Conservation (phyloP, 1,284 basidiomycete genomes). For the Ceratobasidium sp. region DNA sequence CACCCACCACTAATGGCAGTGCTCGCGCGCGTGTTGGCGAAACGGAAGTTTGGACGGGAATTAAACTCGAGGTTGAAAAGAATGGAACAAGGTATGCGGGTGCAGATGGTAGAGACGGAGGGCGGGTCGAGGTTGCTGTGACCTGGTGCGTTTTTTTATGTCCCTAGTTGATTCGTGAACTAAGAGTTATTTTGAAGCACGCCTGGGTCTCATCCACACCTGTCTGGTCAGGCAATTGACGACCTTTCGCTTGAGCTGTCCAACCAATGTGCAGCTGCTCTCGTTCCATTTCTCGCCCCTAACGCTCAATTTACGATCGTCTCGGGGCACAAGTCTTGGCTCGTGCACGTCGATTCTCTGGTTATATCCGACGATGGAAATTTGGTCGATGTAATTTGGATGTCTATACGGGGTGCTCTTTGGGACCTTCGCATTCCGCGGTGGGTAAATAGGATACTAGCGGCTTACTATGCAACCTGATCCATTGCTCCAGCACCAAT, state of each 20-base stretch:
- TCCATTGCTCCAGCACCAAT: conserved; percentile 16
- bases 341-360: conserved; percentile 72
- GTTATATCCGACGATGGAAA: conserved; percentile 79
- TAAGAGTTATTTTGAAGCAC: conserved; percentile 62
- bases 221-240: conserved; percentile 69
- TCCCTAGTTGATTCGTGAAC: neutral
- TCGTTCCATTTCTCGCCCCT: conserved; percentile 39
- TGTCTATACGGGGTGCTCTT: conserved; percentile 77
- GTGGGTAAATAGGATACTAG: conserved; percentile 72
- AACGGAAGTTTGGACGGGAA: conserved; percentile 74
- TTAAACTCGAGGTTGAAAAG: conserved; percentile 77
- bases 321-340: conserved; percentile 72
- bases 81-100: conserved; percentile 50
- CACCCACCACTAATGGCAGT: conserved; percentile 81
- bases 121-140: conserved; percentile 71
- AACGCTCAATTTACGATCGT: conserved; percentile 64
- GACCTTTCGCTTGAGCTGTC: conserved; percentile 74
- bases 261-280: conserved; percentile 60
- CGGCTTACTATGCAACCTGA: conserved; percentile 22
- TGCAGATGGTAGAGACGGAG: conserved; percentile 62
- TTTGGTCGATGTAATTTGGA: conserved; percentile 76
- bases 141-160: conserved; percentile 68
- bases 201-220: conserved; percentile 77
- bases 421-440: conserved; percentile 81
- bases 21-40: conserved; percentile 75